phyloP scores from a whole-genome alignment of 148 eudicot species.

The Agrostemma githago region DNA sequence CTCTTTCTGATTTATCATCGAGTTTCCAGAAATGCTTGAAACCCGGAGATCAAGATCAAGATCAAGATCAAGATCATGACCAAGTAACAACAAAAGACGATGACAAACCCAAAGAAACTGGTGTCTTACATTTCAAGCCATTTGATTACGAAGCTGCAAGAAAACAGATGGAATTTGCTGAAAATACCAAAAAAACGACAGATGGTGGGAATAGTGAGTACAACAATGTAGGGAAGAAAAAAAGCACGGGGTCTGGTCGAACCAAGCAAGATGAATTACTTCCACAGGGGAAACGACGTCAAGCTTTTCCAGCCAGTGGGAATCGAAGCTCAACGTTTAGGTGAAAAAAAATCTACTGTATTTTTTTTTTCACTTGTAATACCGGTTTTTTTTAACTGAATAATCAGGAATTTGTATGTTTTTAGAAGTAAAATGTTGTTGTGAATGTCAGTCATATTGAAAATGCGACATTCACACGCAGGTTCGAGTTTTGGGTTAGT shows the following conservation, averaged over 20 bases:
- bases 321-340: conserved; percentile 87
- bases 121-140: conserved; percentile 41
- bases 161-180: conserved; percentile 49
- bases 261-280: conserved; percentile 35
- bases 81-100: conserved; percentile 20
- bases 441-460: not conserved
- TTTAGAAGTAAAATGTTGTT: not conserved
- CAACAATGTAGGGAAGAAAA: conserved; percentile 30
- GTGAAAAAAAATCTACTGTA: conserved; percentile 18
- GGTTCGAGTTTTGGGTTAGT: not conserved
- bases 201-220: conserved; percentile 20
- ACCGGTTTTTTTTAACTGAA: not conserved
- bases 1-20: conserved; percentile 71
- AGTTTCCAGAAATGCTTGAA: conserved; percentile 69
- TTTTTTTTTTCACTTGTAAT: conserved; percentile 3
- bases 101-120: conserved; percentile 23
- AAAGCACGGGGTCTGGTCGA: conserved; percentile 21
- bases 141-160: conserved; percentile 77
- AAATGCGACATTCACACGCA: not conserved
- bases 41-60: conserved; percentile 25
- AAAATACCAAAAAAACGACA: conserved; percentile 10
- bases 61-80: conserved; percentile 23
- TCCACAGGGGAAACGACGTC: conserved; percentile 77
- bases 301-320: conserved; percentile 90
- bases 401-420: conserved; percentile 5